phyloP scores from a whole-genome alignment of 116 monocot genomes.

The Zostera marina region DNA sequence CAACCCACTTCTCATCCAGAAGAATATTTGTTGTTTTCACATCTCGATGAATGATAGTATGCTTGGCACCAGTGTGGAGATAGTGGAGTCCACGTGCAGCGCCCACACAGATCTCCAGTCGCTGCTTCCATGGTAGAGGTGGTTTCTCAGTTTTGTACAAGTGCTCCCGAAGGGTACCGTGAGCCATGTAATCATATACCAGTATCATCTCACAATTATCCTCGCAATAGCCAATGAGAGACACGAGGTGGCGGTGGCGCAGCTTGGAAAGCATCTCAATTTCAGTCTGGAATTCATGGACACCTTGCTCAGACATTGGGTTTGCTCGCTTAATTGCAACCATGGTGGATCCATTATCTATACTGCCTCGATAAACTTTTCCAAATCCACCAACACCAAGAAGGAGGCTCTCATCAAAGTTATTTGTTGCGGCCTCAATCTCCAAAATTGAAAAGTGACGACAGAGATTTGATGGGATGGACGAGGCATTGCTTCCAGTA shows the following conservation, averaged over 20 bases:
- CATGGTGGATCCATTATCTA: slow-evolving; percentile 7
- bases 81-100: slow-evolving; percentile 18
- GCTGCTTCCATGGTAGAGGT: slow-evolving; percentile 16
- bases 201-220: slow-evolving; percentile 22
- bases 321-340: slow-evolving; percentile 21
- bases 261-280: slow-evolving; percentile 25
- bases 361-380: slow-evolving; percentile 8
- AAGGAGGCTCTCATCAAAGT: slow-evolving; percentile 4
- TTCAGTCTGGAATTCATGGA: slow-evolving; percentile 17
- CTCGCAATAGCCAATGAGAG: slow-evolving; percentile 17
- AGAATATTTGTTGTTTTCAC: slow-evolving; percentile 59
- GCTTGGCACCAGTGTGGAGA: slow-evolving; percentile 12
- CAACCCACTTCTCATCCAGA: slow-evolving; percentile 16
- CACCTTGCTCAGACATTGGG: slow-evolving; percentile 12
- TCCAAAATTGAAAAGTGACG: slow-evolving; percentile 10
- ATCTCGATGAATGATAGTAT: slow-evolving; percentile 39
- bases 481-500: slow-evolving; percentile 5
- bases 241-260: slow-evolving; percentile 18
- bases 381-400: slow-evolving; percentile 13
- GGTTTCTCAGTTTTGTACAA: slow-evolving; percentile 12
- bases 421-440: slow-evolving; percentile 4
- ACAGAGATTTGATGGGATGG: slow-evolving; percentile 7
- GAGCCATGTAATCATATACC: slow-evolving; percentile 21
- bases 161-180: slow-evolving; percentile 15
- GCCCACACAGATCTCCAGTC: slow-evolving; percentile 19